These are phyloP conservation scores for Thielaviopsis punctulata DNA, from an alignment of 2,329 filamentous ascomycete species.

Conservation along the genomic window DNA sequence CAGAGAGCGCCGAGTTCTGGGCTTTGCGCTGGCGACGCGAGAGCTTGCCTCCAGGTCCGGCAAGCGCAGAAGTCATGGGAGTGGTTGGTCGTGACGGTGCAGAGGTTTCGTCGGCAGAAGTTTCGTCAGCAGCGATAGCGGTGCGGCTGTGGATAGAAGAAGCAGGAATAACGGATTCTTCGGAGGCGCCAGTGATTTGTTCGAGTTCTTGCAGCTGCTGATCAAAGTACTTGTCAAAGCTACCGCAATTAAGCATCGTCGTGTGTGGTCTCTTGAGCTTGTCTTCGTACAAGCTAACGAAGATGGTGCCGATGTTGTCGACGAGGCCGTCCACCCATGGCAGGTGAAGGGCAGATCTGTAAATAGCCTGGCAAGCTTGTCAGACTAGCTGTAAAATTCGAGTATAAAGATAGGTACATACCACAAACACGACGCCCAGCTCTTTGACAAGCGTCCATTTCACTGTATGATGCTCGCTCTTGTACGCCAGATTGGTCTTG, in stretches of 20 bases:
- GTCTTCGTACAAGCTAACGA: conserved; percentile 76
- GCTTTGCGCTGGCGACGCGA: conserved; percentile 63
- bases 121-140: conserved; percentile 2
- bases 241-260: conserved; percentile 57
- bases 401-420: conserved; percentile 21
- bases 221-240: conserved; percentile 88
- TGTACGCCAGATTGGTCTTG: conserved; percentile 56
- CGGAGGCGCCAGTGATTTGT: conserved; percentile 25
- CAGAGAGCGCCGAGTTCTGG: conserved; percentile 59
- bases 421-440: conserved; percentile 86
- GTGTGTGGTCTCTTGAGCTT: conserved; percentile 69
- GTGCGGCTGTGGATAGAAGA: conserved; percentile 17
- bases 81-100: conserved; percentile 63
- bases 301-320: conserved; percentile 85
- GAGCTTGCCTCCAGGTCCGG: conserved; percentile 56
- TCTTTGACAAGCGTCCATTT: conserved; percentile 92
- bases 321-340: conserved; percentile 95
- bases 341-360: conserved; percentile 84
- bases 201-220: conserved; percentile 76
- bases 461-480: conserved; percentile 81
- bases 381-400: not conserved
- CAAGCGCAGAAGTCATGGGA: conserved; percentile 52
- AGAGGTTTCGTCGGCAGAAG: conserved; percentile 6
- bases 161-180: conserved; percentile 16
- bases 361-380: conserved; percentile 54